Conservation (phyloP, 2,329 filamentous ascomycete genomes). For the Penicillium vulpinum region DNA sequence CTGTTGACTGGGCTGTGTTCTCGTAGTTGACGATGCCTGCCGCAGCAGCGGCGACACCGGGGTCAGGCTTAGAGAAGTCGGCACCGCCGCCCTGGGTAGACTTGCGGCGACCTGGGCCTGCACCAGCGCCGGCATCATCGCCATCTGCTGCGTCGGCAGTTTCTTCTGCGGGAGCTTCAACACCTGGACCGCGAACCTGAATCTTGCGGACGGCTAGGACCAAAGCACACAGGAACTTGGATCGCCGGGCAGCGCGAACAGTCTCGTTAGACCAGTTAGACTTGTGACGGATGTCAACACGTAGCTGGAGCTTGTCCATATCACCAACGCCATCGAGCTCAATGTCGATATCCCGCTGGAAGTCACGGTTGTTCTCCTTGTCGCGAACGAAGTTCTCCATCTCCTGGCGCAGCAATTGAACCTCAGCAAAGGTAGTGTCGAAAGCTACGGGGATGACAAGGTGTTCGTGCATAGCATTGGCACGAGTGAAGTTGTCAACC, state of each 20-base stretch:
- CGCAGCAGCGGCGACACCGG: slow-evolving; percentile 13
- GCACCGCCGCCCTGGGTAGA: slow-evolving; percentile 6
- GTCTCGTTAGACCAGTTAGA: slow-evolving; percentile 88
- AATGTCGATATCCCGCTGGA: slow-evolving; percentile 78
- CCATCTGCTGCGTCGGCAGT: slow-evolving; percentile 50
- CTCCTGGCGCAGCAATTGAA: slow-evolving; percentile 79
- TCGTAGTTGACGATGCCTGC: slow-evolving; percentile 14
- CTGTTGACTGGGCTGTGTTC: slow-evolving; percentile 30
- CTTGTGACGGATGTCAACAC: slow-evolving; percentile 86
- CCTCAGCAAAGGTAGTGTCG: slow-evolving; percentile 84
- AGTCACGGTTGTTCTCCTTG: slow-evolving; percentile 86
- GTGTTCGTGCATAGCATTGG: slow-evolving; percentile 86
- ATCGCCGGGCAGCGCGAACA: slow-evolving; percentile 75
- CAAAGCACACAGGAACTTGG: slow-evolving; percentile 96
- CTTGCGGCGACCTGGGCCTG: slow-evolving; percentile 17
- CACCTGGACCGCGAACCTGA: slow-evolving; percentile 80
- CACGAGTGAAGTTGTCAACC: slow-evolving; percentile 91
- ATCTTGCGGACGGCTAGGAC: slow-evolving; percentile 81
- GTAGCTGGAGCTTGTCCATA: slow-evolving; percentile 83
- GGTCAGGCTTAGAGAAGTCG: slow-evolving; percentile 5
- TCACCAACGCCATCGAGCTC: slow-evolving; percentile 76
- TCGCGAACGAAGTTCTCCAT: slow-evolving; percentile 81
- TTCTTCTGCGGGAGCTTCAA: slow-evolving; percentile 54
- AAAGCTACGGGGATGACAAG: slow-evolving; percentile 79
- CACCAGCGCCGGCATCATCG: slow-evolving; percentile 62